A percentile compares a stretch with the other conserved stretches of the same genome.
phyloP scores from a whole-genome alignment of 768 basidiomycete species.

The Amanita rimosa region DNA sequence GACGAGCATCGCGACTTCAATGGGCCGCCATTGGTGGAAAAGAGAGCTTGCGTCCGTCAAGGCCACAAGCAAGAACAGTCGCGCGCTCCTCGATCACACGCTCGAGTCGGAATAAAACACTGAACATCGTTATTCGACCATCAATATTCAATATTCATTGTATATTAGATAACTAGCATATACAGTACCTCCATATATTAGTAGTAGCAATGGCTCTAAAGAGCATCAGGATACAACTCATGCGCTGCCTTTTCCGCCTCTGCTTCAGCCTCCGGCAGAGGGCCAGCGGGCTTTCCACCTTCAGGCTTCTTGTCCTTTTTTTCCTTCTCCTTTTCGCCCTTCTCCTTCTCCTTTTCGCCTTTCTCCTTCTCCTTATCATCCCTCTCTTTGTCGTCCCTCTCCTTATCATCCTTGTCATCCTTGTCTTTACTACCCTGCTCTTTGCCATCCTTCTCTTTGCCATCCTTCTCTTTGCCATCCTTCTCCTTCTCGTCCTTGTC shows the following conservation, averaged over 20 bases:
- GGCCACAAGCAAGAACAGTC: too few species aligned
- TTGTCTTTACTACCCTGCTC: too few species aligned
- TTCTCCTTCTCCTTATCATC: background rate
- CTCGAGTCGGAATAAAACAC: too few species aligned
- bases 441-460: too few species aligned
- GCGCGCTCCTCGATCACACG: too few species aligned
- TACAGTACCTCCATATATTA: background rate
- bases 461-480: background rate
- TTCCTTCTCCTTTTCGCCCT: background rate
- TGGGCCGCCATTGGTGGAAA: too few species aligned
- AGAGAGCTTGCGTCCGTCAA: too few species aligned
- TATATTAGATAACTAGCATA: slow-evolving; percentile 1
- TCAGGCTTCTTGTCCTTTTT: background rate
- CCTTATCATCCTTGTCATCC: slow-evolving; percentile 4
- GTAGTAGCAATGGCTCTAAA: slow-evolving; percentile 1
- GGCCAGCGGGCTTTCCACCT: slow-evolving; percentile 23
- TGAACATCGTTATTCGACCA: too few species aligned
- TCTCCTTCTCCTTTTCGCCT: slow-evolving; percentile 3
- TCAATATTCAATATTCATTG: background rate
- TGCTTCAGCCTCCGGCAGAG: slow-evolving; percentile 35
- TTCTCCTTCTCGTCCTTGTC: slow-evolving; percentile 1
- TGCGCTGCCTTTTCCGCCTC: slow-evolving; percentile 40
- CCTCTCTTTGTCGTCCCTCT: background rate
- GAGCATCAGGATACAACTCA: slow-evolving; percentile 40
- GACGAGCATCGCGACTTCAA: too few species aligned